Conservation (phyloP, 2,329 filamentous ascomycete species). For the Aspergillus flavus region DNA sequence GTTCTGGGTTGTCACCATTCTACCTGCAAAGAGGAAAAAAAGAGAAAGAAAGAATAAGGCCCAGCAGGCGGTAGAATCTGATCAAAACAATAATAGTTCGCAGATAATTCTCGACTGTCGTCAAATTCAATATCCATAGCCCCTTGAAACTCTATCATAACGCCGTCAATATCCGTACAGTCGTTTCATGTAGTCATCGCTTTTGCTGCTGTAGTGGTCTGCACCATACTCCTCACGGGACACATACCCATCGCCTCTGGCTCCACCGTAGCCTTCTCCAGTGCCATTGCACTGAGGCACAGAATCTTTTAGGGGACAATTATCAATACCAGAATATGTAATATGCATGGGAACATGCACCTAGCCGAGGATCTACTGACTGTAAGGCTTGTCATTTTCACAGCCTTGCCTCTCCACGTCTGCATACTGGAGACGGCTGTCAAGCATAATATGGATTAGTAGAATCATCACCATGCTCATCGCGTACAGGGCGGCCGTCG, state of each 20-base stretch:
- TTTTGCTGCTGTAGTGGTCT: constrained; percentile 21
- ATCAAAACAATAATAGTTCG: neutral
- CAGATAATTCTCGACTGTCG: constrained; percentile 17
- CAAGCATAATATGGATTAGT: constrained; percentile 17
- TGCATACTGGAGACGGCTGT: constrained; percentile 16
- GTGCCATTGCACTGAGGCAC: constrained; percentile 22
- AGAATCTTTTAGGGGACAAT: constrained; percentile 20
- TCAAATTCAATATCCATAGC: constrained; percentile 25
- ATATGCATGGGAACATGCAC: constrained; percentile 1
- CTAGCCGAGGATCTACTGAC: constrained; percentile 21
- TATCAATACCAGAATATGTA: constrained; percentile 11
- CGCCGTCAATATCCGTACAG: constrained; percentile 26
- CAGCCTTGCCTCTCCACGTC: constrained; percentile 15
- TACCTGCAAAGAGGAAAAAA: neutral
- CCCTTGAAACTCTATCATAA: constrained; percentile 16
- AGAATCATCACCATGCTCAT: constrained; percentile 15
- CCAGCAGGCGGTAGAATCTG: neutral
- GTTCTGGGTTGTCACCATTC: neutral
- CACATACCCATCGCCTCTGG: constrained; percentile 13
- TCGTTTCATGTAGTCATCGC: constrained; percentile 25
- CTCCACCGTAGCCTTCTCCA: constrained; percentile 20
- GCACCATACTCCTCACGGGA: constrained; percentile 18
- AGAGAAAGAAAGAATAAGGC: neutral
- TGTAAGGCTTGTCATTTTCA: constrained; percentile 18
- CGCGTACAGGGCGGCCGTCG: neutral